A percentile compares a stretch with the other conserved stretches of the same genome.
Evolutionary conservation across 768 basidiomycete genomes (phyloP).

Genomic region (Chiua virens): DNA sequence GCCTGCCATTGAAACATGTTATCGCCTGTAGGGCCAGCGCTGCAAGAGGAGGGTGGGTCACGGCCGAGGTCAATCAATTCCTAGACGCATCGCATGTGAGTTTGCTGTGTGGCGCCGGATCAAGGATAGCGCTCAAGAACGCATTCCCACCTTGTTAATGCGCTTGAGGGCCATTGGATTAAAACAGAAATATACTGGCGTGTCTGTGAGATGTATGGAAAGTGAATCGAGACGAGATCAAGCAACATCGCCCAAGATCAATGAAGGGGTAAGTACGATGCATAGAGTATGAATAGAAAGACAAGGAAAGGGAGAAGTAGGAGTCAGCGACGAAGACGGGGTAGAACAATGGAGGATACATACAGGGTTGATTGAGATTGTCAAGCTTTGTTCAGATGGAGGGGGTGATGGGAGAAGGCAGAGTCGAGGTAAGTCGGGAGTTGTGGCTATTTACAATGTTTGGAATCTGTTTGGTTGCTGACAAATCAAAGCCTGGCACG

Average conservation of each 20-base stretch:
- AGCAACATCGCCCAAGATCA: constrained; percentile 41
- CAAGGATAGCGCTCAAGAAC: neutral
- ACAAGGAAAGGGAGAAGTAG: neutral
- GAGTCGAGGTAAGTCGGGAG: constrained; percentile 17
- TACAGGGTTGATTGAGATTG: constrained; percentile 2
- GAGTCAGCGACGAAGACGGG: neutral
- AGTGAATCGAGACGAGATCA: constrained; percentile 30
- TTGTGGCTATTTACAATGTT: constrained; percentile 38
- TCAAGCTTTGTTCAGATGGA: constrained; percentile 1
- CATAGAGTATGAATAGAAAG: too few species aligned
- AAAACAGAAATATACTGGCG: constrained; percentile 7
- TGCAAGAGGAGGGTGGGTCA: constrained; percentile 99
- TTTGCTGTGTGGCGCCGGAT: constrained; percentile 8
- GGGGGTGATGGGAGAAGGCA: constrained; percentile 28
- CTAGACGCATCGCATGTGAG: constrained; percentile 41
- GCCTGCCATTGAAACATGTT: constrained; percentile 99
- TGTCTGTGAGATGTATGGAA: constrained; percentile 13
- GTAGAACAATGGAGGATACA: constrained; percentile 2
- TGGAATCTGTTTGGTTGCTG: constrained; percentile 40
- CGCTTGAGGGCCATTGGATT: constrained; percentile 90
- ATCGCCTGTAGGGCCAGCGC: constrained; percentile 95
- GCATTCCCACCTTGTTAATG: constrained; percentile 87
- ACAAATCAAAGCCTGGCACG: constrained; percentile 23
- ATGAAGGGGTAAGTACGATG: constrained; percentile 1
- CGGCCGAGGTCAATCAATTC: constrained; percentile 99